These are phyloP conservation scores for Phyllosticta citribraziliensis DNA, from an alignment of 2,329 filamentous ascomycete genomes.

Conservation along the genomic window DNA sequence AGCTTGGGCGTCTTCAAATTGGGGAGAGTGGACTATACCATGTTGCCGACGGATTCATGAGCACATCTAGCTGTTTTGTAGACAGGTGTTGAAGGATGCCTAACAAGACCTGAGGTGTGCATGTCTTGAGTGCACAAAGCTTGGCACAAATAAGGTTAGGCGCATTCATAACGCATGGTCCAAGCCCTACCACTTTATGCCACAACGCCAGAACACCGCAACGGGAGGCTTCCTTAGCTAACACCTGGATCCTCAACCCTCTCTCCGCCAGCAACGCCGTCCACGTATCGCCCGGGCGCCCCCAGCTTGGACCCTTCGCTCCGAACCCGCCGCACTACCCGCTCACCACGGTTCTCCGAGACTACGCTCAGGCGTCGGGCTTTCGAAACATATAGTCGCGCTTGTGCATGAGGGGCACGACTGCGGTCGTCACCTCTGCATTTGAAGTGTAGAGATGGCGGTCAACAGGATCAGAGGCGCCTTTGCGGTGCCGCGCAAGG, in stretches of 20 bases:
- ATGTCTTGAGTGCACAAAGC: neutral
- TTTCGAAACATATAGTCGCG: conserved; percentile 3
- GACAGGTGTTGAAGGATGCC: neutral
- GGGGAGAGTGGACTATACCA: neutral
- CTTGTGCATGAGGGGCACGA: conserved; percentile 25
- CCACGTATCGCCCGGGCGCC: neutral
- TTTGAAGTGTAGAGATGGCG: conserved; percentile 54
- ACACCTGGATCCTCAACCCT: neutral
- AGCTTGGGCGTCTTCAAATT: neutral
- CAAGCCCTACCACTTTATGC: conserved; percentile 10
- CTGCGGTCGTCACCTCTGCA: conserved; percentile 21
- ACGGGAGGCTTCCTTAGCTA: neutral
- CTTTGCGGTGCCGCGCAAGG: conserved; percentile 87
- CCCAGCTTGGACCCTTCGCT: neutral
- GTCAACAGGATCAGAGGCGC: conserved; percentile 93
- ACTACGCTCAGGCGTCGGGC: conserved; percentile 11
- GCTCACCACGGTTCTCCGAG: conserved; percentile 8
- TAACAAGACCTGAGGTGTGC: neutral
- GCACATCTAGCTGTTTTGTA: neutral
- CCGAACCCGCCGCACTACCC: neutral
- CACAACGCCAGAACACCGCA: conserved; percentile 10
- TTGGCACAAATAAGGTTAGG: conserved; percentile 7
- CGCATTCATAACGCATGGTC: conserved; percentile 15
- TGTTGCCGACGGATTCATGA: neutral
- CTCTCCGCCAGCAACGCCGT: neutral